A percentile compares a stretch with the other conserved stretches of the same genome.
phyloP scores from a whole-genome alignment of 2,329 filamentous ascomycete species.

The Cadophora sp. region DNA sequence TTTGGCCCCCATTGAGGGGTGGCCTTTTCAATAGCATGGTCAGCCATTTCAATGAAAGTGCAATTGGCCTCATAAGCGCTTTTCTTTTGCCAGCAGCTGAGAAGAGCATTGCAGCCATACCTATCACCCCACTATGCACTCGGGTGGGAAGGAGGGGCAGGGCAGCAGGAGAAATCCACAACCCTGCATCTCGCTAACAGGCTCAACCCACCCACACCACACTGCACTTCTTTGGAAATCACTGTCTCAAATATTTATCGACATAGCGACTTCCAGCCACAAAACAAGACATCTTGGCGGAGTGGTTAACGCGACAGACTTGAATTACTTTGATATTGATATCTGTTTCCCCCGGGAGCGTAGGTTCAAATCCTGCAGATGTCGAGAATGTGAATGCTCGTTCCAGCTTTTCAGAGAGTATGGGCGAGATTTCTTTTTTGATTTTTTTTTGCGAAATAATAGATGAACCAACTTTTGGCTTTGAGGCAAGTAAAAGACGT shows the following conservation, averaged over 20 bases:
- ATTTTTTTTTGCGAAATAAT: no score
- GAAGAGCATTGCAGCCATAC: neutral
- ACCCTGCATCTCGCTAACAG: neutral
- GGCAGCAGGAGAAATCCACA: neutral
- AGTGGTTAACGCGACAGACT: constrained; percentile 26
- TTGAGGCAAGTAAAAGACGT: no score
- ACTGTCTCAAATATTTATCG: neutral
- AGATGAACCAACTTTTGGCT: no score
- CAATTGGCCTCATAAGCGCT: neutral
- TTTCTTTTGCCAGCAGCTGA: neutral
- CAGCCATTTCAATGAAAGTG: neutral
- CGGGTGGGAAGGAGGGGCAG: neutral
- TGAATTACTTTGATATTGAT: constrained; percentile 1
- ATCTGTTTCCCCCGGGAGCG: constrained; percentile 22
- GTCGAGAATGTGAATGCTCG: neutral
- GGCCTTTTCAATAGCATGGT: neutral
- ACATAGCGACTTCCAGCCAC: neutral
- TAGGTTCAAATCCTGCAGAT: constrained; percentile 25
- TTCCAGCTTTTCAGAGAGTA: no score
- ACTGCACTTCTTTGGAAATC: neutral
- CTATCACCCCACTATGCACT: neutral
- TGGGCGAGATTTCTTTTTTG: no score
- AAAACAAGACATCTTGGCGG: constrained; percentile 7
- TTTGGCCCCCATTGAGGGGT: neutral
- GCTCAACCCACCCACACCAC: no score